phyloP scores from a whole-genome alignment of 192 early-diverging fungal species.

The Paraglomus occultum region DNA sequence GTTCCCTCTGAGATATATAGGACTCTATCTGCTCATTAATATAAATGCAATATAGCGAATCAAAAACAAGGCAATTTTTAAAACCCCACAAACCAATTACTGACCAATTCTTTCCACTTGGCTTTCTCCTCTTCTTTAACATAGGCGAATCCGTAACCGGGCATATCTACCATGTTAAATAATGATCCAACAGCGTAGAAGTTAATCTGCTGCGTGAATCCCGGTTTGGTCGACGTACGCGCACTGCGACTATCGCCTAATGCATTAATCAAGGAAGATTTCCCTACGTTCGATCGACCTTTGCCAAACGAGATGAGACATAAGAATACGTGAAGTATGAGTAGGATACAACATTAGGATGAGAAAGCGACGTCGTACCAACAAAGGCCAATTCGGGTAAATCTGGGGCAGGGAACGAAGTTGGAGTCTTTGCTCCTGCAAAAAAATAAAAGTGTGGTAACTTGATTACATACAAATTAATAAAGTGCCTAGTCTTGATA shows the following conservation, averaged over 20 bases:
- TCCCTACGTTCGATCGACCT: slow-evolving; percentile 79
- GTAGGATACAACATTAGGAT: too few relatives aligned
- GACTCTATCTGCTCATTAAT: slow-evolving; percentile 59
- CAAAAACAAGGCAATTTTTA: neutral
- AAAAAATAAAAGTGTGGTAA: slow-evolving; percentile 41
- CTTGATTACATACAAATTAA: slow-evolving; percentile 26
- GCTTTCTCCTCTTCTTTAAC: slow-evolving; percentile 57
- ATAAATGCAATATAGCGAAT: neutral
- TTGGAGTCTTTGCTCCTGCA: slow-evolving; percentile 42
- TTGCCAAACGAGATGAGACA: neutral
- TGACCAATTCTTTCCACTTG: slow-evolving; percentile 61
- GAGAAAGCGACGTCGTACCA: slow-evolving; percentile 28
- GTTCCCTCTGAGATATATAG: slow-evolving; percentile 56
- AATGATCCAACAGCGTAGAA: slow-evolving; percentile 65
- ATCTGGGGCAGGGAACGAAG: slow-evolving; percentile 38
- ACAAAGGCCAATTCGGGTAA: slow-evolving; percentile 44
- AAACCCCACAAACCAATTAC: neutral
- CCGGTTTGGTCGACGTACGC: slow-evolving; percentile 69
- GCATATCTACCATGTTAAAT: slow-evolving; percentile 76
- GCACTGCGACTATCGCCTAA: slow-evolving; percentile 59
- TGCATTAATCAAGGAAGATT: slow-evolving; percentile 73
- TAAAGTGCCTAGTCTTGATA: neutral
- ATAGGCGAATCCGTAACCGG: slow-evolving; percentile 81
- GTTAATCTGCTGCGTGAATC: slow-evolving; percentile 78
- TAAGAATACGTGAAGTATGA: neutral